Percentiles rank a stretch among this genome's conserved stretches.
Conservation (phyloP, 257 asterid species). For the Fraxinus cuspidata region DNA sequence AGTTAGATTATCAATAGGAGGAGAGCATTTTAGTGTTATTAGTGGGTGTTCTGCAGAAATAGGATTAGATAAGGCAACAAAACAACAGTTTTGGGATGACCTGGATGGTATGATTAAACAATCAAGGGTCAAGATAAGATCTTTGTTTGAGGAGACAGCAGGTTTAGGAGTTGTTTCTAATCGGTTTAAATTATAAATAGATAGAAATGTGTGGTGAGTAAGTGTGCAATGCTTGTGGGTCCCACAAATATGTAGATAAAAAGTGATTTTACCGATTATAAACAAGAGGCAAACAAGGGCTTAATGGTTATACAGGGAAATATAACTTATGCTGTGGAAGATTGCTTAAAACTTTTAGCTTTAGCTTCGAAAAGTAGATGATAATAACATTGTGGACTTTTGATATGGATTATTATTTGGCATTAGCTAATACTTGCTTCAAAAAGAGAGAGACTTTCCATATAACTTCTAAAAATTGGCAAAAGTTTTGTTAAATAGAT, state of each 20-base stretch:
- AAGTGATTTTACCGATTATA: no score
- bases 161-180: no score
- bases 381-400: not conserved
- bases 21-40: not conserved
- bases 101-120: not conserved
- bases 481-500: not conserved
- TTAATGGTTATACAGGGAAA: not conserved
- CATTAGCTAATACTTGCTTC: not conserved
- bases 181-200: no score
- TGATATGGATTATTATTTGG: not conserved
- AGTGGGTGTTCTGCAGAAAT: not conserved
- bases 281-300: not conserved
- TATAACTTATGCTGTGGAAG: not conserved
- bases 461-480: not conserved
- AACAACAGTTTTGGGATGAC: not conserved
- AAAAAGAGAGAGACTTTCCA: not conserved
- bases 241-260: no score
- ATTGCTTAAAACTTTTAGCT: not conserved
- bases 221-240: no score
- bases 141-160: no score
- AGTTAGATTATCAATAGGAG: not conserved
- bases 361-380: not conserved
- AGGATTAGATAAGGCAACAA: not conserved
- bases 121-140: not conserved
- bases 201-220: no score